Evolutionary conservation across 306 rosid species (phyloP), one percentile per base, ranked within the genome.

Genomic region (Lagenaria siceraria): DNA sequence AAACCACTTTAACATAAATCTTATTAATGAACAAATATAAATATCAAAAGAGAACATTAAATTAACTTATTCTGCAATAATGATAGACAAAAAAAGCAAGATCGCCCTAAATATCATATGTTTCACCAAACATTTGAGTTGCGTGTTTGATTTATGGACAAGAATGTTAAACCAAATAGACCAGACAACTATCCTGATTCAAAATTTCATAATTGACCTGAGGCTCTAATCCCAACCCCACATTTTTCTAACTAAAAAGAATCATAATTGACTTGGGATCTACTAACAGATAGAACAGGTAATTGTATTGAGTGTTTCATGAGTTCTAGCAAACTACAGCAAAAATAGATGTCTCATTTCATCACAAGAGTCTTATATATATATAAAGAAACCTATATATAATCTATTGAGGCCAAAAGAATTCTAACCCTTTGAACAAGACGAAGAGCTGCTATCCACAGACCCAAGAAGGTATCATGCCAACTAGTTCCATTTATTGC

Each of bases 361-460:
- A 48, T 43, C 76, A 72, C 12, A 69, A 69, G 7, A 13, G 22
- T 46, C 3, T 46, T 43, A 33, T 18, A 19, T 5, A 66, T 66
- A 43, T 13, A 24, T 8, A 17, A 24, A 48, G 1, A 49, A 51
- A 51, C 8, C 54, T 51, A 6, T 18, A 73, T 29, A 51, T 29
- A 73, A 51, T 73, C 62, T 51, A 46, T 24, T 29, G 18, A 15
- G 17, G 19, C 19, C 40, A 49, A 29, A 24, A 53, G 70, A 77
- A 78, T 73, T 85, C 90, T 83, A 24, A 95, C 99, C 97, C 97
- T 88, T 79, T 92, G 99, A 86, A 90, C 88, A 74, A 92, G 91
- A 78, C 97, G 93, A 82, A 95, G 99, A 80, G 92, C 89, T 72
- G 97, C 89, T 78, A 95, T 84, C 99, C 99, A 95, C 80, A 95